A percentile compares a stretch with the other conserved stretches of the same genome.
phyloP scores from a whole-genome alignment of 1,139 yeast genomes.

The Geotrichum citri-aurantii region DNA sequence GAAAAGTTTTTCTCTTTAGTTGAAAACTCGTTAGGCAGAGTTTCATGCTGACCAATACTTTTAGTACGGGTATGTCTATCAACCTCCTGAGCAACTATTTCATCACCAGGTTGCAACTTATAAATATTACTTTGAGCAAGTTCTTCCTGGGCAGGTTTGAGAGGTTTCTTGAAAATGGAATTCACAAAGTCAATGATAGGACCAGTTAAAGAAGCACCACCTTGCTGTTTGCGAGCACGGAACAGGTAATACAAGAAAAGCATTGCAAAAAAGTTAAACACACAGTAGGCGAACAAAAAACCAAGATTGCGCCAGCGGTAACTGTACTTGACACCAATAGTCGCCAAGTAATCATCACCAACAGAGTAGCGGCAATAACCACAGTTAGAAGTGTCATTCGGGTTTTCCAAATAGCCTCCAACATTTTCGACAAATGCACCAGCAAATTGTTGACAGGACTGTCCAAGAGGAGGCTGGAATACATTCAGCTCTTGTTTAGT shows the following conservation, averaged over 20 bases:
- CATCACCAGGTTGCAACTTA: constrained; percentile 6
- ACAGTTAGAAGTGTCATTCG: constrained; percentile 48
- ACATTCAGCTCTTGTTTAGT: constrained; percentile 44
- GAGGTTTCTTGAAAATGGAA: background rate
- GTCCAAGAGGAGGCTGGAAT: constrained; percentile 53
- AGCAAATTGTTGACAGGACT: constrained; percentile 55
- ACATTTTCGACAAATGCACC: constrained; percentile 36
- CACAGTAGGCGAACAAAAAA: constrained; percentile 46
- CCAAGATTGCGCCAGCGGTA: constrained; percentile 60
- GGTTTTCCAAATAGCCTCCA: constrained; percentile 52
- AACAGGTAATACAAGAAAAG: constrained; percentile 57
- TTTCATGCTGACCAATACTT: background rate
- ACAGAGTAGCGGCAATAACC: constrained; percentile 50
- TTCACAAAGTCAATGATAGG: background rate
- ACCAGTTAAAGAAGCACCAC: background rate
- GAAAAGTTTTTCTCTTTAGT: no score
- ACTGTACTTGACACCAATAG: constrained; percentile 42
- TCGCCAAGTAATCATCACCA: constrained; percentile 50
- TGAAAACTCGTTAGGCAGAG: no score
- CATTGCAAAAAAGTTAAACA: constrained; percentile 48
- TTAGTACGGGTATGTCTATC: background rate
- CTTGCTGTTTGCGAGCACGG: background rate
- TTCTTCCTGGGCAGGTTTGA: constrained; percentile 6
- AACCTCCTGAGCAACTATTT: background rate
- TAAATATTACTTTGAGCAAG: background rate